These are phyloP conservation scores for Linnemannia elongata DNA, from an alignment of 192 early-diverging fungal genomes.

Conservation along the genomic window DNA sequence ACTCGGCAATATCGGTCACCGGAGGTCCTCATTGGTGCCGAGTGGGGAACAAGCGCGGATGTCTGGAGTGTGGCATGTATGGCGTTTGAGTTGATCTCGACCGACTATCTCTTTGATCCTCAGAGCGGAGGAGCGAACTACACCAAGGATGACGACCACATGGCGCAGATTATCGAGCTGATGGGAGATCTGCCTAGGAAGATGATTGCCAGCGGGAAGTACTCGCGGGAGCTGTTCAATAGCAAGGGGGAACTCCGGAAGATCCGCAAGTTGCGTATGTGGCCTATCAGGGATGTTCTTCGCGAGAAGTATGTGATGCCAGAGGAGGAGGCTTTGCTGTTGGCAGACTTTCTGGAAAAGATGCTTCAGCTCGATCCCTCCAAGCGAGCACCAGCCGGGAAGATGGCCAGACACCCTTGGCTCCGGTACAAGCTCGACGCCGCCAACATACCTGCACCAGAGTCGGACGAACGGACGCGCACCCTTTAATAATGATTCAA, in stretches of 20 bases:
- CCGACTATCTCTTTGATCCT: constrained; percentile 97
- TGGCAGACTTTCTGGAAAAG: constrained; percentile 86
- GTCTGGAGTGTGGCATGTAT: constrained; percentile 97
- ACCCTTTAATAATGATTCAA: too few species aligned
- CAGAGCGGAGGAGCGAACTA: constrained; percentile 80
- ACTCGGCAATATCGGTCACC: constrained; percentile 97
- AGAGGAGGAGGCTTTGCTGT: constrained; percentile 75
- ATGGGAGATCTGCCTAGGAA: constrained; percentile 87
- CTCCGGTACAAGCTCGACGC: constrained; percentile 20
- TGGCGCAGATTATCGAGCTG: constrained; percentile 97
- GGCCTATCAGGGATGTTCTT: constrained; percentile 86
- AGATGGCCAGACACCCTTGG: constrained; percentile 74
- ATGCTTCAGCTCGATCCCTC: constrained; percentile 80
- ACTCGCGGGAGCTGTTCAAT: constrained; percentile 90
- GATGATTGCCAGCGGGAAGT: constrained; percentile 87
- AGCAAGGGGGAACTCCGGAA: constrained; percentile 89
- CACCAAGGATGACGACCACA: constrained; percentile 97
- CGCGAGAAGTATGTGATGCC: constrained; percentile 90
- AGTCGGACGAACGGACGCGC: background rate
- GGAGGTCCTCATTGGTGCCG: constrained; percentile 92
- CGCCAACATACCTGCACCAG: background rate
- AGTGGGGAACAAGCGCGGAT: constrained; percentile 90
- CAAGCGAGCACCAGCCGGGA: constrained; percentile 67
- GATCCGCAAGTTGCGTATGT: constrained; percentile 88
- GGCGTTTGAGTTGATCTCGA: constrained; percentile 92